A percentile compares a stretch with the other conserved stretches of the same genome.
These are phyloP conservation scores for Groenewaldozyma salmanticensis DNA, from an alignment of 805 yeast species.

Conservation along the genomic window DNA sequence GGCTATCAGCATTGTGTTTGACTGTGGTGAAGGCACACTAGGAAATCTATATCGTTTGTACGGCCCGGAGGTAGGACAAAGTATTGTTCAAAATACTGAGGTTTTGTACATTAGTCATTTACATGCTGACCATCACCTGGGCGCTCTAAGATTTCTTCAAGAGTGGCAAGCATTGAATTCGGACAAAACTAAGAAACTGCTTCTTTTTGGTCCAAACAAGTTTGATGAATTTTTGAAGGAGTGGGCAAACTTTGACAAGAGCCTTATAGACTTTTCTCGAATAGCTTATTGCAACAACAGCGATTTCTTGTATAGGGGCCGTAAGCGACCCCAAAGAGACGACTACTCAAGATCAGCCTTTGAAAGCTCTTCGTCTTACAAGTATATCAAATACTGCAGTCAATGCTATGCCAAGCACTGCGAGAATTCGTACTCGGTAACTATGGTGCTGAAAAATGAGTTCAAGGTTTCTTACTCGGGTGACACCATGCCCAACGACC, in stretches of 20 bases:
- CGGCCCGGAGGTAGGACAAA: conserved; percentile 35
- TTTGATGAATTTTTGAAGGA: conserved; percentile 58
- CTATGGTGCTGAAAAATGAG: conserved; percentile 35
- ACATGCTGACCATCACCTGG: conserved; percentile 96
- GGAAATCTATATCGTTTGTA: conserved; percentile 61
- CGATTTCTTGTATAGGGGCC: conserved; percentile 34
- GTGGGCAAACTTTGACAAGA: conserved; percentile 47
- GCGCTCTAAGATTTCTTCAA: conserved; percentile 57
- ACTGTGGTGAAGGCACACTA: conserved; percentile 92
- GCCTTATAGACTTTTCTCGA: not conserved
- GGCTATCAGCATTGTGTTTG: conserved; percentile 45
- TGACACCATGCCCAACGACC: conserved; percentile 76
- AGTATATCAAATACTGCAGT: conserved; percentile 24
- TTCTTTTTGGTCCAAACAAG: conserved; percentile 67
- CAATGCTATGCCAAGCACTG: conserved; percentile 83
- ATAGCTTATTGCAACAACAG: not conserved
- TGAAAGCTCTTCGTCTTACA: not conserved
- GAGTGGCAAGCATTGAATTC: conserved; percentile 42
- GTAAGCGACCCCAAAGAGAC: conserved; percentile 23
- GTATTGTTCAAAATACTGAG: conserved; percentile 50
- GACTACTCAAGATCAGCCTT: too few species aligned
- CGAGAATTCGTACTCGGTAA: conserved; percentile 64
- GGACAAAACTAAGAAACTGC: conserved; percentile 28
- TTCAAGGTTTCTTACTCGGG: conserved; percentile 87
- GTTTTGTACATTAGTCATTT: conserved; percentile 73